These are phyloP conservation scores for Emericellopsis terricola DNA, from an alignment of 495 filamentous ascomycete species.

Conservation along the genomic window DNA sequence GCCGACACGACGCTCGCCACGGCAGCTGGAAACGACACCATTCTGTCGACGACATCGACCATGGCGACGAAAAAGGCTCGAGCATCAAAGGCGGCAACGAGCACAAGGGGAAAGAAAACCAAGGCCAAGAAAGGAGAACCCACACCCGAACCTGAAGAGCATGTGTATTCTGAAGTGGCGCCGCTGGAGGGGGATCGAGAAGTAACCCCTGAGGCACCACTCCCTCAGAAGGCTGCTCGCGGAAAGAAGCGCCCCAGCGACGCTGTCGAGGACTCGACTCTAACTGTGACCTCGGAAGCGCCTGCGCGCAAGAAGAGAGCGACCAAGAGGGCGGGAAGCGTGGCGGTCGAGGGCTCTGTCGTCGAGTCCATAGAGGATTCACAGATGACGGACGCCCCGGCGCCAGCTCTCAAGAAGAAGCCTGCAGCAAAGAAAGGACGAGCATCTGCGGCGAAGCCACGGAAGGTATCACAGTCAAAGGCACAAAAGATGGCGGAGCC, in stretches of 20 bases:
- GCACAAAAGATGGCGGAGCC: constrained; percentile 17
- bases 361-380: constrained; percentile 11
- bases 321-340: constrained; percentile 27
- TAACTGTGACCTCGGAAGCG: constrained; percentile 19
- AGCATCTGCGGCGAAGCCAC: constrained; percentile 18
- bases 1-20: constrained; percentile 19
- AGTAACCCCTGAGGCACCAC: constrained; percentile 18
- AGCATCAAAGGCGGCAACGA: constrained; percentile 28
- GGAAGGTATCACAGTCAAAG: constrained; percentile 36
- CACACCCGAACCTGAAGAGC: constrained; percentile 10
- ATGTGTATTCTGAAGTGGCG: background rate
- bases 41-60: constrained; percentile 41
- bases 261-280: constrained; percentile 26
- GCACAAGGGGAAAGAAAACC: constrained; percentile 27
- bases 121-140: constrained; percentile 42
- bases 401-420: constrained; percentile 8
- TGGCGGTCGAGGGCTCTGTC: constrained; percentile 8
- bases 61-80: constrained; percentile 35
- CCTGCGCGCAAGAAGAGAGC: constrained; percentile 51
- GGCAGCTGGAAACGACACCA: constrained; percentile 47
- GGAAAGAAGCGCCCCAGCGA: constrained; percentile 53
- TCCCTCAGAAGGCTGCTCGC: constrained; percentile 24
- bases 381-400: constrained; percentile 15
- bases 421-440: constrained; percentile 16
- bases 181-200: no score